Evolutionary conservation across 805 yeast species (phyloP).

Genomic region (Candida piceae): DNA sequence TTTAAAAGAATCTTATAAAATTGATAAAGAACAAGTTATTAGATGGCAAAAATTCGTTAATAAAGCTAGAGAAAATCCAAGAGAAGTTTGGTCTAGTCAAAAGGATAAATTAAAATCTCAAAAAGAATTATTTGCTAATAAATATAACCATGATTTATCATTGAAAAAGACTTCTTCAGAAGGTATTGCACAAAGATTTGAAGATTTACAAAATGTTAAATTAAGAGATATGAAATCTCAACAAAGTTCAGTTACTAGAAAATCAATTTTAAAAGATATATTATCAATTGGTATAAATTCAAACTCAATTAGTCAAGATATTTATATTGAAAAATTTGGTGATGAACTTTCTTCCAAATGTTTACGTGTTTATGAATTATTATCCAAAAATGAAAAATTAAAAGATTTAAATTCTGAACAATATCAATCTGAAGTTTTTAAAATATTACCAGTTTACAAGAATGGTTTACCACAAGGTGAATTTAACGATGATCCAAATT

Average conservation of each 20-base stretch:
- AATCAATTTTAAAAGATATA: constrained; percentile 40
- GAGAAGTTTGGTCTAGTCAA: constrained; percentile 48
- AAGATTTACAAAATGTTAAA: constrained; percentile 23
- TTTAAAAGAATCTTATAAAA: constrained; percentile 56
- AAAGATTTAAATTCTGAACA: constrained; percentile 20
- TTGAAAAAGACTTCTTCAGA: constrained; percentile 5
- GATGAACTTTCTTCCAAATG: constrained; percentile 28
- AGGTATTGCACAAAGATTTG: constrained; percentile 28
- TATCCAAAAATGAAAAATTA: constrained; percentile 20
- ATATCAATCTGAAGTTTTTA: constrained; percentile 48
- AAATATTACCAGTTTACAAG: constrained; percentile 31
- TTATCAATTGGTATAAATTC: constrained; percentile 30
- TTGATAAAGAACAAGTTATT: constrained; percentile 66
- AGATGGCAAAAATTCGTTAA: constrained; percentile 73
- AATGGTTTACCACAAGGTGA: constrained; percentile 28
- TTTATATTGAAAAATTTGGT: constrained; percentile 35
- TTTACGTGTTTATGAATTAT: constrained; percentile 30
- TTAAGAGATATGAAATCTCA: constrained; percentile 32
- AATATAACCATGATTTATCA: constrained; percentile 16
- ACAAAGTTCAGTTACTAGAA: constrained; percentile 38
- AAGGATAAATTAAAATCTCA: constrained; percentile 38
- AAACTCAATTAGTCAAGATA: no score
- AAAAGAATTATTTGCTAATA: constrained; percentile 26
- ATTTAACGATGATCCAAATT: constrained; percentile 24
- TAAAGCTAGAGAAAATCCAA: constrained; percentile 52